Conservation (phyloP, 495 filamentous ascomycete species). For the Xylaria sp. region DNA sequence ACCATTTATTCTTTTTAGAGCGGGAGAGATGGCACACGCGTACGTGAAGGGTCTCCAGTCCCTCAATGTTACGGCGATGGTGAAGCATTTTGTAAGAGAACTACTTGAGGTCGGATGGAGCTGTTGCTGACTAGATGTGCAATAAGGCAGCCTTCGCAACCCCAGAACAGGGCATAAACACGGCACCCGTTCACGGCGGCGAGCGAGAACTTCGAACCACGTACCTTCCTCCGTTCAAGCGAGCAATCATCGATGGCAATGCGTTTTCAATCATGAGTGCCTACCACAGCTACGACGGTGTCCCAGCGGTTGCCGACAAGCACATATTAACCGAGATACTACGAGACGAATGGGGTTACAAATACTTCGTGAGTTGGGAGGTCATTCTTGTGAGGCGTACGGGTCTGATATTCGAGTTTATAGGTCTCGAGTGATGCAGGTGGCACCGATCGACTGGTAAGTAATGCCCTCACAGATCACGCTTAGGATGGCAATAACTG, state of each 20-base stretch:
- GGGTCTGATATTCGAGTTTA: slow-evolving; percentile 10
- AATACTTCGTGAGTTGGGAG: slow-evolving; percentile 58
- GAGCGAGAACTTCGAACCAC: slow-evolving; percentile 72
- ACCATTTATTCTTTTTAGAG: slow-evolving; percentile 26
- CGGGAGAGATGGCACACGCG: slow-evolving; percentile 62
- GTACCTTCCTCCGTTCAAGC: slow-evolving; percentile 70
- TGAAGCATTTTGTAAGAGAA: slow-evolving; percentile 67
- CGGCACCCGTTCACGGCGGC: slow-evolving; percentile 71
- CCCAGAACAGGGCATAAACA: slow-evolving; percentile 75
- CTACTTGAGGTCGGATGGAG: not conserved
- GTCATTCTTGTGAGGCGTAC: slow-evolving; percentile 34
- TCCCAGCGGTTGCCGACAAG: slow-evolving; percentile 66
- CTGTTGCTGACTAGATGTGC: slow-evolving; percentile 9
- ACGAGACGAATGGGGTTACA: slow-evolving; percentile 71
- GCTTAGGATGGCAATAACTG: not conserved
- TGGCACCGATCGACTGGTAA: slow-evolving; percentile 64
- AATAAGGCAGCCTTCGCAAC: slow-evolving; percentile 60
- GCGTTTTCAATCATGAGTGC: slow-evolving; percentile 72
- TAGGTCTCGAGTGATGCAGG: slow-evolving; percentile 63
- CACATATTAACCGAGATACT: slow-evolving; percentile 71
- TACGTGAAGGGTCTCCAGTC: slow-evolving; percentile 69
- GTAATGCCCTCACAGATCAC: not conserved
- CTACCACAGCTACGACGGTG: slow-evolving; percentile 73
- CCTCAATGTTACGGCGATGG: slow-evolving; percentile 67
- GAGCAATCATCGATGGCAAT: slow-evolving; percentile 70